These are phyloP conservation scores for Crithidia acanthocephali DNA, from an alignment of 208 protist species.

Conservation along the genomic window DNA sequence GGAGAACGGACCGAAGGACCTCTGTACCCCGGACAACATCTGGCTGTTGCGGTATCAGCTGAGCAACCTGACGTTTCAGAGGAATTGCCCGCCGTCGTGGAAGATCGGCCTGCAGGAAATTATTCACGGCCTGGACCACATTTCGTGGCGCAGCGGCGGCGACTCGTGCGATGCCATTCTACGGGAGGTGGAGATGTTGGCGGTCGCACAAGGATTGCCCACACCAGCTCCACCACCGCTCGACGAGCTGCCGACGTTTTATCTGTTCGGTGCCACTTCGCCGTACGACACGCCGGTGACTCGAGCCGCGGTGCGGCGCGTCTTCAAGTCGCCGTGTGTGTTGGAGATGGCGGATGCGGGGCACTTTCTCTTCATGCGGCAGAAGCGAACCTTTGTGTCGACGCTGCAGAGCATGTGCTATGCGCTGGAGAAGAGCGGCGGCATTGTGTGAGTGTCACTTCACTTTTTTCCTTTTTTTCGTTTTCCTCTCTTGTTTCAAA, in stretches of 20 bases:
- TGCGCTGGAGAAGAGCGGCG: constrained; percentile 24
- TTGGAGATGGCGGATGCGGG: constrained; percentile 40
- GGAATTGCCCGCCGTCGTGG: constrained; percentile 28
- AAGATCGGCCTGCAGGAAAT: constrained; percentile 47
- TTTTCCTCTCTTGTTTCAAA: constrained; percentile 12
- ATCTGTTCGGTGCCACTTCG: constrained; percentile 42
- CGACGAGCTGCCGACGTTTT: constrained; percentile 32
- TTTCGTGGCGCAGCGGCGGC: constrained; percentile 19
- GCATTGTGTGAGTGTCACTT: not conserved
- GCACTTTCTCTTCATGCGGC: constrained; percentile 56
- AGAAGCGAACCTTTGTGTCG: constrained; percentile 41
- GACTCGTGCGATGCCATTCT: constrained; percentile 25
- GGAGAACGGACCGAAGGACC: constrained; percentile 35
- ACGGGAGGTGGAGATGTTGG: constrained; percentile 38
- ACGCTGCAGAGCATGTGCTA: constrained; percentile 37
- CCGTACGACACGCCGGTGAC: constrained; percentile 36
- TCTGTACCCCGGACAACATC: constrained; percentile 44
- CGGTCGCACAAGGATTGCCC: constrained; percentile 18
- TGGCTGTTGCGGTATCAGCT: constrained; percentile 52
- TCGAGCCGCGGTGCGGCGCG: constrained; percentile 16
- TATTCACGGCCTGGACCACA: constrained; percentile 32
- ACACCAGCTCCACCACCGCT: constrained; percentile 25
- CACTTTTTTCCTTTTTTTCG: constrained; percentile 11
- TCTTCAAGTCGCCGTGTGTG: constrained; percentile 41
- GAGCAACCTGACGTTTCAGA: constrained; percentile 41